Evolutionary conservation across 192 early-diverging fungal genomes (phyloP).

Genomic region (Chytriomyces sp.): DNA sequence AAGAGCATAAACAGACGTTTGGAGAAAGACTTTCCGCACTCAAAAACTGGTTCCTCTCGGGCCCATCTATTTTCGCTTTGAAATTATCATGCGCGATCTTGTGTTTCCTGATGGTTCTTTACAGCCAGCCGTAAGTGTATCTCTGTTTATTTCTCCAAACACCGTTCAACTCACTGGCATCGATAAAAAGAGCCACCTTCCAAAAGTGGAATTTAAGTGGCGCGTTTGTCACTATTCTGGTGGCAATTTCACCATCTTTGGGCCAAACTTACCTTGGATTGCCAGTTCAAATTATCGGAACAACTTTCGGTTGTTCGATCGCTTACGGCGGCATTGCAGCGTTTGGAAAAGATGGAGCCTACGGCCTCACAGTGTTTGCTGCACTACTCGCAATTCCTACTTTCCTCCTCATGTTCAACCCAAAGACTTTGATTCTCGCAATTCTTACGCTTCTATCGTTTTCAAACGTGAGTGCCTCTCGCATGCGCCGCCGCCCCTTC

Average conservation of each 20-base stretch:
- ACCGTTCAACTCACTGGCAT: too few relatives aligned
- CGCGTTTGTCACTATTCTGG: constrained; percentile 22
- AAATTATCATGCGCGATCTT: not conserved
- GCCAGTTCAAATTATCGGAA: constrained; percentile 31
- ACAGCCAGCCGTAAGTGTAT: constrained; percentile 7
- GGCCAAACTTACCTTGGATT: constrained; percentile 35
- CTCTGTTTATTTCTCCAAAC: too few relatives aligned
- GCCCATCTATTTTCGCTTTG: not conserved
- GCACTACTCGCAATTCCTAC: constrained; percentile 19
- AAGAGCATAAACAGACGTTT: not conserved
- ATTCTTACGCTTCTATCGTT: constrained; percentile 27
- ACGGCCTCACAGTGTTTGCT: constrained; percentile 12
- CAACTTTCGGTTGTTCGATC: constrained; percentile 14
- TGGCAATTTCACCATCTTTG: constrained; percentile 30
- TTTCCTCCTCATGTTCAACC: constrained; percentile 1
- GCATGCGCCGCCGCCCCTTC: too few relatives aligned
- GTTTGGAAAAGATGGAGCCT: not conserved
- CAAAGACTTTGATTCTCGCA: constrained; percentile 8
- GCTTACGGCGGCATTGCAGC: constrained; percentile 10
- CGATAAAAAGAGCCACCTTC: constrained; percentile 3
- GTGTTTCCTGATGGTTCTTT: constrained; percentile 3
- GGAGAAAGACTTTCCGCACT: not conserved
- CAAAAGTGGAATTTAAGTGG: constrained; percentile 25
- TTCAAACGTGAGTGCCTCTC: constrained; percentile 11
- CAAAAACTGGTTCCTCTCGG: constrained; percentile 8